Conservation (phyloP, 1,139 yeast species). For the Geotrichum citri-aurantii region DNA sequence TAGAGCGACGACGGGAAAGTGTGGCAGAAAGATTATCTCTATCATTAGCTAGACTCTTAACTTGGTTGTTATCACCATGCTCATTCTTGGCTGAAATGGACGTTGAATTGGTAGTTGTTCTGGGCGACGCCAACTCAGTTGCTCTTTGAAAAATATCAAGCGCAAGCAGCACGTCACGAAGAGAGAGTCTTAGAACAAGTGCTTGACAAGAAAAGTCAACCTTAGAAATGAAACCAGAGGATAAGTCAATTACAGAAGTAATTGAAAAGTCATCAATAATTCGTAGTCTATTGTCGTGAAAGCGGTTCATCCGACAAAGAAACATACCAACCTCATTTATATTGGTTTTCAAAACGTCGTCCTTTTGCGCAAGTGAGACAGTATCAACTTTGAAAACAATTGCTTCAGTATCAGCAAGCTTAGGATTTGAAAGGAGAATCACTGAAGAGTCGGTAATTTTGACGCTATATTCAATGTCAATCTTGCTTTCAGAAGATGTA, state of each 20-base stretch:
- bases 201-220: constrained; percentile 75
- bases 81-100: constrained; percentile 13
- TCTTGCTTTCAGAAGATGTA: neutral
- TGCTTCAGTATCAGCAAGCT: constrained; percentile 66
- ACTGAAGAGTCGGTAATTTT: constrained; percentile 75
- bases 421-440: constrained; percentile 74
- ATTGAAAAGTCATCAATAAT: constrained; percentile 86
- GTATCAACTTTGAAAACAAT: constrained; percentile 88
- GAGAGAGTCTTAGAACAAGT: constrained; percentile 68
- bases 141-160: constrained; percentile 67
- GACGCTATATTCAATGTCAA: constrained; percentile 48
- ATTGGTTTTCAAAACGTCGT: constrained; percentile 54
- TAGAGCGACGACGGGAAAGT: constrained; percentile 1
- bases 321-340: constrained; percentile 83
- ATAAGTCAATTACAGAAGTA: constrained; percentile 64
- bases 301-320: constrained; percentile 65
- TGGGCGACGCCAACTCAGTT: constrained; percentile 41
- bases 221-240: constrained; percentile 55
- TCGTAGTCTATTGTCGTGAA: constrained; percentile 55
- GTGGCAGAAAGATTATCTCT: constrained; percentile 20
- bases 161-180: constrained; percentile 82
- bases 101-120: neutral
- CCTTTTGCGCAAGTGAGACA: constrained; percentile 61
- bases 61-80: neutral
- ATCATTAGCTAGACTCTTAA: constrained; percentile 16